These are phyloP conservation scores for Hymenoscyphus scutula DNA, from an alignment of 2,329 filamentous ascomycete species.

Conservation along the genomic window DNA sequence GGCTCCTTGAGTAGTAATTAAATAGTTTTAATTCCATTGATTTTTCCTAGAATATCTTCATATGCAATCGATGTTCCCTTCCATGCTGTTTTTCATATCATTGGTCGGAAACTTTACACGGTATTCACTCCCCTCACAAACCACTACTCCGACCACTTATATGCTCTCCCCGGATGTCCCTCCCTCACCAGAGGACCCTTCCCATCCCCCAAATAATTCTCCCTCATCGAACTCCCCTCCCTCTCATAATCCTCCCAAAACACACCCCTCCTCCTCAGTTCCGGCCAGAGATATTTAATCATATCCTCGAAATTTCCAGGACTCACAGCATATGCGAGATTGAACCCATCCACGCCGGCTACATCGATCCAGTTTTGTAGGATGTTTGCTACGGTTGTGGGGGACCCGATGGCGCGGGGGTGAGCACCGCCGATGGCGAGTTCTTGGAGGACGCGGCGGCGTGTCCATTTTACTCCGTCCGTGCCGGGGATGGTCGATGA, in stretches of 20 bases:
- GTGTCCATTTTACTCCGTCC: slow-evolving; percentile 61
- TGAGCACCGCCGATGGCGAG: slow-evolving; percentile 10
- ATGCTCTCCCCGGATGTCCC: slow-evolving; percentile 24
- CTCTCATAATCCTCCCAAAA: slow-evolving; percentile 49
- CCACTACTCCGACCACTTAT: slow-evolving; percentile 15
- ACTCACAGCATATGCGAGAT: slow-evolving; percentile 47
- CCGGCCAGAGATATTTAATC: slow-evolving; percentile 61
- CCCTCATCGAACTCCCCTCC: slow-evolving; percentile 18
- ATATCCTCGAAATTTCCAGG: slow-evolving; percentile 67
- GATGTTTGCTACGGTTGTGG: slow-evolving; percentile 16
- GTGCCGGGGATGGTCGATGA: slow-evolving; percentile 56
- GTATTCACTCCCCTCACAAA: neutral
- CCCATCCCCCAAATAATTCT: slow-evolving; percentile 20
- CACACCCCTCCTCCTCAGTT: slow-evolving; percentile 55
- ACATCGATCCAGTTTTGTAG: slow-evolving; percentile 19
- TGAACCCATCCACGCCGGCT: slow-evolving; percentile 21
- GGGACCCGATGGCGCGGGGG: neutral
- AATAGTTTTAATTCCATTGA: too few species aligned
- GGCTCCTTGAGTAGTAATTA: too few species aligned
- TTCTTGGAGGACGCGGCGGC: slow-evolving; percentile 48
- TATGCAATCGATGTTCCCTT: too few species aligned
- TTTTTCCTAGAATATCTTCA: too few species aligned
- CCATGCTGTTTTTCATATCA: too few species aligned
- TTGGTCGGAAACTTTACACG: too few species aligned
- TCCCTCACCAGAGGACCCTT: slow-evolving; percentile 11